Percentiles rank a stretch among this genome's conserved stretches.
phyloP scores from a whole-genome alignment of 176 grass and related monocot genomes.

The Calamus simplicifolius region DNA sequence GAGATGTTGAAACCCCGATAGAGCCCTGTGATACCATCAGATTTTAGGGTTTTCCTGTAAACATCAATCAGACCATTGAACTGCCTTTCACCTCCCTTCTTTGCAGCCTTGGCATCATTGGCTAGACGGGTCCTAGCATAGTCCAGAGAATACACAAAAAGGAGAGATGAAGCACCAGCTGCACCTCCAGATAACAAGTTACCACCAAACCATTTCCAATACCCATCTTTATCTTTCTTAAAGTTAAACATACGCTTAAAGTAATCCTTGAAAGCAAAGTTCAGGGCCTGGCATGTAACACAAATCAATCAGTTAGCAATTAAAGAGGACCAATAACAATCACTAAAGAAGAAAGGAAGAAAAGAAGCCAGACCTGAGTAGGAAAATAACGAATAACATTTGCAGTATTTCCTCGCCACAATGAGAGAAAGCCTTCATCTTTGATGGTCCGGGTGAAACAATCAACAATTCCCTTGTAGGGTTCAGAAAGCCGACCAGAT shows the following conservation, averaged over 20 bases:
- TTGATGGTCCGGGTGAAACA: conserved; percentile 9
- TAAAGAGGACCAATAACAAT: too few species aligned
- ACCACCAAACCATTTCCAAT: conserved; percentile 8
- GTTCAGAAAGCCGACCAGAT: conserved; percentile 11
- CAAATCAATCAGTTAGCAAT: too few species aligned
- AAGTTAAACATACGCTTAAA: conserved; percentile 16
- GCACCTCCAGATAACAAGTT: conserved; percentile 15
- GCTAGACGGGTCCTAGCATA: conserved; percentile 11
- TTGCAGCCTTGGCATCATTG: conserved; percentile 8
- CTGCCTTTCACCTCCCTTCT: conserved; percentile 15
- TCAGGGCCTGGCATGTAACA: conserved; percentile 2
- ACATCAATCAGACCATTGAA: conserved; percentile 15
- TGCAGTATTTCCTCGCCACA: conserved; percentile 15
- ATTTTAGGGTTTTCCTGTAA: conserved; percentile 9
- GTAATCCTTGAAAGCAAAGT: conserved; percentile 16
- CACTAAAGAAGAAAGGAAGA: too few species aligned
- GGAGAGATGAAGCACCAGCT: conserved; percentile 10
- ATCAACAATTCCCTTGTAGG: conserved; percentile 10
- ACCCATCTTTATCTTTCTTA: conserved; percentile 3
- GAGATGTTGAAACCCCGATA: conserved; percentile 15
- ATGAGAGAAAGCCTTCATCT: background rate
- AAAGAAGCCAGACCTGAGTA: background rate
- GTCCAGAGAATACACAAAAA: conserved; percentile 15
- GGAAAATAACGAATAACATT: conserved; percentile 18
- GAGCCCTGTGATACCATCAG: background rate